Evolutionary conservation across 495 filamentous ascomycete species (phyloP).

Genomic region (Hypomontagnella submonticulosa): DNA sequence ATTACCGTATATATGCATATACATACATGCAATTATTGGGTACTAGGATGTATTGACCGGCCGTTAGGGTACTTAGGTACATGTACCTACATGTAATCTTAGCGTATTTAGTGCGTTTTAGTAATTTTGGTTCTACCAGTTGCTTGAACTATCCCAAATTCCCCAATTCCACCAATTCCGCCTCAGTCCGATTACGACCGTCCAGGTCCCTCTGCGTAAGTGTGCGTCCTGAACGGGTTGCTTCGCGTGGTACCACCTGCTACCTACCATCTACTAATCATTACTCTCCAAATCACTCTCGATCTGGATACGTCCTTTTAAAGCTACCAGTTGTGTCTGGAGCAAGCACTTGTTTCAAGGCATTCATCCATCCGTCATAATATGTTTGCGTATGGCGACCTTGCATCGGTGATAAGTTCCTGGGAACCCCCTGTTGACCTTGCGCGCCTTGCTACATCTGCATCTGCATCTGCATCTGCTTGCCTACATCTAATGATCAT

Average conservation of each 20-base stretch:
- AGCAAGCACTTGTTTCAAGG: conserved; percentile 18
- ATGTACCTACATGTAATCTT: not conserved
- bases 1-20: not conserved
- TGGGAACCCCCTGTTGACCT: conserved; percentile 28
- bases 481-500: conserved; percentile 27
- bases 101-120: conserved; percentile 22
- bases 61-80: conserved; percentile 12
- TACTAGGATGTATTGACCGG: no score
- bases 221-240: conserved; percentile 14
- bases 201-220: not conserved
- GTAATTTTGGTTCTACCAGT: conserved; percentile 32
- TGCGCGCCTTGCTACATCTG: conserved; percentile 24
- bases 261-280: conserved; percentile 9
- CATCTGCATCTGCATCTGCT: not conserved
- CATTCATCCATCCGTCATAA: conserved; percentile 15
- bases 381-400: conserved; percentile 36
- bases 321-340: conserved; percentile 16
- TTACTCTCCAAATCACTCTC: conserved; percentile 3
- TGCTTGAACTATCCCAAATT: conserved; percentile 26
- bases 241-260: conserved; percentile 24
- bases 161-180: conserved; percentile 13
- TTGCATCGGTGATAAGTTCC: conserved; percentile 31
- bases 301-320: conserved; percentile 2
- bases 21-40: not conserved
- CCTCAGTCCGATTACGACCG: conserved; percentile 31